Percentiles rank a stretch among this genome's conserved stretches.
Evolutionary conservation across 139 green algal species (phyloP).

Genomic region (Pleodorina starrii): DNA sequence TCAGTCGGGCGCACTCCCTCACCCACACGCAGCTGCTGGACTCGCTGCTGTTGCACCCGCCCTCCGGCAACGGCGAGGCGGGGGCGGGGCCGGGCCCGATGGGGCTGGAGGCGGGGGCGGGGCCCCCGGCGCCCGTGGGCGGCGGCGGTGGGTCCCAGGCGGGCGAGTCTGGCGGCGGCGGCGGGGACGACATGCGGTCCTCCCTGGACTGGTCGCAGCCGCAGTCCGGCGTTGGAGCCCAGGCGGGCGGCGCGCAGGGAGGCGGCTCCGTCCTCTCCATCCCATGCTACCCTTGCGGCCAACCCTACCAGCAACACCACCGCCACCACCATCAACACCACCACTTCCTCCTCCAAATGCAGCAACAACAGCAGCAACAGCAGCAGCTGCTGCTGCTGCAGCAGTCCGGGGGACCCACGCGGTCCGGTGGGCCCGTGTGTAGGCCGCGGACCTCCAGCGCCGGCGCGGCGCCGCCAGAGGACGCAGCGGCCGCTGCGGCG

Average conservation of each 20-base stretch:
- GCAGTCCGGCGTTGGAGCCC: too few species aligned
- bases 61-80: not conserved
- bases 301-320: too few species aligned
- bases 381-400: not conserved
- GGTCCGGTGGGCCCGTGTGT: too few species aligned
- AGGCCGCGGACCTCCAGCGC: not conserved
- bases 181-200: not conserved
- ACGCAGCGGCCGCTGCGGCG: not conserved
- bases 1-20: constrained; percentile 4
- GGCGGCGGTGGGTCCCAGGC: too few species aligned
- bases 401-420: not conserved
- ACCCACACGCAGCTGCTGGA: not conserved
- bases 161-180: too few species aligned
- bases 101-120: too few species aligned
- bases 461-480: not conserved
- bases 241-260: too few species aligned
- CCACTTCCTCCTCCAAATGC: too few species aligned
- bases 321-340: too few species aligned
- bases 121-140: too few species aligned
- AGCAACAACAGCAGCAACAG: not conserved
- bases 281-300: too few species aligned
- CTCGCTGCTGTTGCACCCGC: not conserved
- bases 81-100: not conserved
- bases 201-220: not conserved
- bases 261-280: not conserved